Percentiles rank a stretch among this genome's conserved stretches.
These are phyloP conservation scores for Pseudohalonectria lignicola DNA, from an alignment of 2,329 filamentous ascomycete genomes.

Conservation along the genomic window DNA sequence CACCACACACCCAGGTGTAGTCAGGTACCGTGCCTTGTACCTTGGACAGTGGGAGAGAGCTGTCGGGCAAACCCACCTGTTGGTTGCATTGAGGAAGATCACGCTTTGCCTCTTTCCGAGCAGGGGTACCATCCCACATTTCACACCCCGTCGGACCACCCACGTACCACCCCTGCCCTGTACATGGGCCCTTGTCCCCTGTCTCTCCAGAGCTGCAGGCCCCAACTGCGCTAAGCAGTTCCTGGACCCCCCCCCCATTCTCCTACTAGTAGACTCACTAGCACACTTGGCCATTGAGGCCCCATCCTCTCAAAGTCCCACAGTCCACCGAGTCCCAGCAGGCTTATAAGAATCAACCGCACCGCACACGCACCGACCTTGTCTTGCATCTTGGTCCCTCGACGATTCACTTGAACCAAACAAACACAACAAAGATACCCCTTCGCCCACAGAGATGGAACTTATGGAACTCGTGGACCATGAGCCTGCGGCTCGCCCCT, in stretches of 20 bases:
- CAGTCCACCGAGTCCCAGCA: neutral
- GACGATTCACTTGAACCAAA: conserved; percentile 2
- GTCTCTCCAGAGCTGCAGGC: conserved; percentile 7
- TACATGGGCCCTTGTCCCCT: conserved; percentile 11
- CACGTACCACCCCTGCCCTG: conserved; percentile 12
- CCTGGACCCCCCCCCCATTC: neutral
- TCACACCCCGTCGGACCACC: conserved; percentile 11
- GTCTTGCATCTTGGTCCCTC: conserved; percentile 3
- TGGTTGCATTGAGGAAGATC: conserved; percentile 24
- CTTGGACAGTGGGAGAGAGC: conserved; percentile 6
- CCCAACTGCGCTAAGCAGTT: neutral
- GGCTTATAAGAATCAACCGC: conserved; percentile 2
- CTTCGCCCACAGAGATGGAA: conserved; percentile 36
- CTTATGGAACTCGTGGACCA: conserved; percentile 55
- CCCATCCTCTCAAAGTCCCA: neutral
- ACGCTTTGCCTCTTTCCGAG: conserved; percentile 20
- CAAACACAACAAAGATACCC: conserved; percentile 6
- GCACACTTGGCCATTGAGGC: too few species aligned
- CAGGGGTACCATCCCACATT: conserved; percentile 18
- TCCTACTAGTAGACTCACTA: too few species aligned
- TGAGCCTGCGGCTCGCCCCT: conserved; percentile 50
- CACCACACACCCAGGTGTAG: too few species aligned
- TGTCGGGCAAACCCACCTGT: conserved; percentile 18
- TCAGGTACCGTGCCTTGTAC: too few species aligned
- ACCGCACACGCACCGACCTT: conserved; percentile 4